phyloP scores from a whole-genome alignment of 371 early-diverging fungal species.

The Smittium culicis region DNA sequence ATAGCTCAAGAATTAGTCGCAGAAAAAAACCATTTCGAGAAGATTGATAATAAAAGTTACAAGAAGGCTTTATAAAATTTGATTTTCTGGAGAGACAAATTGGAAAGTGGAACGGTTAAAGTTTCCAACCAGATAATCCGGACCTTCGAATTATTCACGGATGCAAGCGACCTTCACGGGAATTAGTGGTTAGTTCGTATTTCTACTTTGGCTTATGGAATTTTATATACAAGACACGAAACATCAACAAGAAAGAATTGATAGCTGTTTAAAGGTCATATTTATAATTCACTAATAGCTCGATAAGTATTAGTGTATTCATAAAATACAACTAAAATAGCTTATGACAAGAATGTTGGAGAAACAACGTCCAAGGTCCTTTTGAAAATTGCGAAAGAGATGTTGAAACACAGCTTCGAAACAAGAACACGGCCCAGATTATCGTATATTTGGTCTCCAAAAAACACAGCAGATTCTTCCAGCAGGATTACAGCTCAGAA shows the following conservation, averaged over 20 bases:
- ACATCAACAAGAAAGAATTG: background rate
- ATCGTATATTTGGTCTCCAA: background rate
- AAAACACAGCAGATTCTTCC: background rate
- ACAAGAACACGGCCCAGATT: background rate
- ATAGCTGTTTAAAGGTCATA: background rate
- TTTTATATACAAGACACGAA: background rate
- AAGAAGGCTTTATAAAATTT: constrained; percentile 3
- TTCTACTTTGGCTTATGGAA: background rate
- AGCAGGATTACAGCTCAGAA: background rate
- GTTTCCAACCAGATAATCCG: background rate
- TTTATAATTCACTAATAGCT: background rate
- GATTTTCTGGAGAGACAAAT: constrained; percentile 1
- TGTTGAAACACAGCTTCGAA: background rate
- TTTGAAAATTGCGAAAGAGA: background rate
- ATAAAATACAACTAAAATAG: background rate
- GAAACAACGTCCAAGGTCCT: background rate
- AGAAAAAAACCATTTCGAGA: background rate
- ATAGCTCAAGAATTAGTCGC: background rate
- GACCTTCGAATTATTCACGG: background rate
- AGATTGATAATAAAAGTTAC: background rate
- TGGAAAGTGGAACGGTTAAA: background rate
- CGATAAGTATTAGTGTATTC: background rate
- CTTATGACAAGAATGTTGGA: background rate
- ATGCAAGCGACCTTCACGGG: background rate
- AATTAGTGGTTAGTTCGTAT: background rate